Evolutionary conservation across 139 green algal species (phyloP).

Genomic region (Tetratostichococcus sp.): DNA sequence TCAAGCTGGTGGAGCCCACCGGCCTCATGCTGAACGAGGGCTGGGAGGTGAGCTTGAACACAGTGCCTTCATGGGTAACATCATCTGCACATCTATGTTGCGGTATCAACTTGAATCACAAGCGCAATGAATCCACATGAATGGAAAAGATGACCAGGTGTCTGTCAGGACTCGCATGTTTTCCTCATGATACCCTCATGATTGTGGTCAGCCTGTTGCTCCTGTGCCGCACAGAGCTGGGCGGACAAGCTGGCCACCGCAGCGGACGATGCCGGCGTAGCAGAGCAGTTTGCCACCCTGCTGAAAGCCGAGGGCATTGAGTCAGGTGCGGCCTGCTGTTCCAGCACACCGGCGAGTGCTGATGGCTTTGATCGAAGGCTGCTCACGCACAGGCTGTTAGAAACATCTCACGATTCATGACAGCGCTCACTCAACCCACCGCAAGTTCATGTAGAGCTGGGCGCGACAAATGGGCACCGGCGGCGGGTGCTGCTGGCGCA

Average conservation of each 20-base stretch:
- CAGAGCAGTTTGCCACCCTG: conserved; percentile 3
- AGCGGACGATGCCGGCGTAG: conserved; percentile 23
- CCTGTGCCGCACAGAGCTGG: conserved; percentile 61
- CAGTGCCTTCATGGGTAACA: neutral
- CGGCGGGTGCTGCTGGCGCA: conserved; percentile 61
- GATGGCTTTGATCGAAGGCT: too few relatives aligned
- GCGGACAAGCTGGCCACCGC: conserved; percentile 74
- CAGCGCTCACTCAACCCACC: too few relatives aligned
- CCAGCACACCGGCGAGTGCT: neutral
- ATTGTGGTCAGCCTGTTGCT: too few relatives aligned
- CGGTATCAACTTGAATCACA: conserved; percentile 3
- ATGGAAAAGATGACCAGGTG: too few relatives aligned
- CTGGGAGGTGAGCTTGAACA: conserved; percentile 37
- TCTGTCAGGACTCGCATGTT: too few relatives aligned
- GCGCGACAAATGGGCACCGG: neutral
- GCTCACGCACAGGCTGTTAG: too few relatives aligned
- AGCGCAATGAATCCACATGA: too few relatives aligned
- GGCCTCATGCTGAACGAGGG: conserved; percentile 69
- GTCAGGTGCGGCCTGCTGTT: neutral
- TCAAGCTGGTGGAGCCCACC: conserved; percentile 89
- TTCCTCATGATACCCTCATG: too few relatives aligned
- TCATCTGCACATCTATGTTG: neutral
- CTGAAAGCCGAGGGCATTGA: conserved; percentile 17
- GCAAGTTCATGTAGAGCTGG: neutral
- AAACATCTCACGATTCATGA: too few relatives aligned